A percentile compares a stretch with the other conserved stretches of the same genome.
phyloP scores from a whole-genome alignment of 768 basidiomycete genomes.

The Tephrocybe sp. region DNA sequence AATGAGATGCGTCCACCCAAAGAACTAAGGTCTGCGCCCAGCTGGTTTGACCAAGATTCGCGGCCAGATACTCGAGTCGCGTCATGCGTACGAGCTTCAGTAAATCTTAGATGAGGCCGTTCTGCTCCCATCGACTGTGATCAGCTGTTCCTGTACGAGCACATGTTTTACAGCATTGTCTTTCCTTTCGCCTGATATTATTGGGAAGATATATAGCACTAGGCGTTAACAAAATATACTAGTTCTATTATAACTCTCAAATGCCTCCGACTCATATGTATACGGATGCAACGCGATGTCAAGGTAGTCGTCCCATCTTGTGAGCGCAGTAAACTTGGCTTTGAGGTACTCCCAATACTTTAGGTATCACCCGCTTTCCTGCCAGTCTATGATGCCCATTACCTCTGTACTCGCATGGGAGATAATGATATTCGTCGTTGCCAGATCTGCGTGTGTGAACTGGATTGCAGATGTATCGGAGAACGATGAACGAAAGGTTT shows the following conservation, averaged over 20 bases:
- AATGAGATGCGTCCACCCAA: no score
- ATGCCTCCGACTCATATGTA: not conserved
- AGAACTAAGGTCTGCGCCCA: no score
- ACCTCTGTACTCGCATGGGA: slow-evolving; percentile 7
- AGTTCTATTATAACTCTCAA: not conserved
- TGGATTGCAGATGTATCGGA: not conserved
- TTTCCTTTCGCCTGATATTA: no score
- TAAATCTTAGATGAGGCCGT: no score
- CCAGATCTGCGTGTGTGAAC: slow-evolving; percentile 3
- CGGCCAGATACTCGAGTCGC: no score
- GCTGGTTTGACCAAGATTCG: no score
- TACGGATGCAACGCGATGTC: not conserved
- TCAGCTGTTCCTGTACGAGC: no score
- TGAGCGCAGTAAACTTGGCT: not conserved
- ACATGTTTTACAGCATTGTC: no score
- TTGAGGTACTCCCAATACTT: slow-evolving; percentile 19
- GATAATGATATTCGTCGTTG: slow-evolving; percentile 2
- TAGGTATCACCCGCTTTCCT: slow-evolving; percentile 17
- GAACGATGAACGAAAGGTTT: not conserved
- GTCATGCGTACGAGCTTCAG: no score
- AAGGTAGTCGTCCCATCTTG: not conserved
- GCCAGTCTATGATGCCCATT: slow-evolving; percentile 19
- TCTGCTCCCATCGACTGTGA: no score
- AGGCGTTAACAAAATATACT: no score
- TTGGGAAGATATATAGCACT: no score